Evolutionary conservation across 1,284 basidiomycete genomes (phyloP), one percentile per base, ranked within the genome.

Genomic region (Sanghuangporus baumii): DNA sequence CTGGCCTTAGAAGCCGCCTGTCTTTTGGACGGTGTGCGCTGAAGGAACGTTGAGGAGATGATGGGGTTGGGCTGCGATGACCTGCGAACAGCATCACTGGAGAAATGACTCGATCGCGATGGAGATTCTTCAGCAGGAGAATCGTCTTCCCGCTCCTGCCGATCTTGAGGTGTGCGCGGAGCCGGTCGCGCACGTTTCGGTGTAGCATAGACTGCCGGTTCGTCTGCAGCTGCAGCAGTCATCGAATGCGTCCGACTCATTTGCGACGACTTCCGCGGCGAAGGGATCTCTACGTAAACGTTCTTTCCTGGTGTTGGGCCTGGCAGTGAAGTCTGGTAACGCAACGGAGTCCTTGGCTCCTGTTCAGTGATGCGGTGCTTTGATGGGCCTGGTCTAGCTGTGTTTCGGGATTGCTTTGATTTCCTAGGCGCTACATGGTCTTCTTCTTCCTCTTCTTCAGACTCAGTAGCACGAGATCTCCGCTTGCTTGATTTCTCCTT

Each of bases 1-100:
- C 77, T 79, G 1, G 91, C 92, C 67, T 81, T 84, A 14, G 79
- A 78, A 0, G 91, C 90, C 8, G 92, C 92, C 20, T 75, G 78
- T 34, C 87, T 78, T 68, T 75, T 78, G 20, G 77, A 75, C 37
- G 73, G 68, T 40, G 65, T 52, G 47, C 65, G 61, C 57, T 64
- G 43, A 48, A 63, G 16, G 37, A 50, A 37, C 43, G 47, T 20
- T 36, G 43, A 12, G 57, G 59, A 31, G 54, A 61, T 18, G 57
- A 62, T 60, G 26, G 60, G 52, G 18, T 50, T 48, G 31, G 46
- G 64, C 23, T 52, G 58, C 14, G 59, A 57, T 2, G 58, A 59
- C 12, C n/a, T 56, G 8, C 40, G 37, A n/a, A 60, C 36, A 36
- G 63, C 37, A 16, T 52, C 50, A 9, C 55, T 31, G 3, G 23